Conservation (phyloP, 2,329 filamentous ascomycete genomes). For the Exophiala calicioides region DNA sequence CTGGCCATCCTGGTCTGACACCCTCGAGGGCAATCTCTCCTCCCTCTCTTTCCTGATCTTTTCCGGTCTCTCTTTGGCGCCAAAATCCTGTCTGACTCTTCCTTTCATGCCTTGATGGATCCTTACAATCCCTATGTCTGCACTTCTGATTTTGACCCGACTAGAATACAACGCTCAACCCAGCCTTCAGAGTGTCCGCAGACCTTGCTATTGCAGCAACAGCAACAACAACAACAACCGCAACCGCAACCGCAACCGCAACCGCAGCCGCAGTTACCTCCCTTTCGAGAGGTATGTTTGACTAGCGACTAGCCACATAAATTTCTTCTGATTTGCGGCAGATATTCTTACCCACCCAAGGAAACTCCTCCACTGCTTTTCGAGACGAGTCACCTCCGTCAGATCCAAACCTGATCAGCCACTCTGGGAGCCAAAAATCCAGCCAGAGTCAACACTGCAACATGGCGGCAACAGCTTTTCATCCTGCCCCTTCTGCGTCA, state of each 20-base stretch:
- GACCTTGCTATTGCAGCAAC: conserved; percentile 9
- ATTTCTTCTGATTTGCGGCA: background rate
- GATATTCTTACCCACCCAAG: conserved; percentile 4
- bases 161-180: conserved; percentile 12
- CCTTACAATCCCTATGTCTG: conserved; percentile 19
- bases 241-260: conserved; percentile 13
- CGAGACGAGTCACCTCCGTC: no score
- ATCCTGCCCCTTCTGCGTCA: conserved; percentile 12
- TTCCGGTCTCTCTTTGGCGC: conserved; percentile 1
- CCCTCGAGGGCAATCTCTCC: conserved; percentile 13
- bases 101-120: conserved; percentile 20
- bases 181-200: conserved; percentile 3
- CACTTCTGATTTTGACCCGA: conserved; percentile 18
- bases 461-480: conserved; percentile 19
- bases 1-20: conserved; percentile 24
- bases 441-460: conserved; percentile 8
- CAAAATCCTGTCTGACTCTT: conserved; percentile 4
- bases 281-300: conserved; percentile 22
- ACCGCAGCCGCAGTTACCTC: conserved; percentile 22
- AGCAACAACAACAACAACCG: conserved; percentile 14
- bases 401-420: conserved; percentile 1
- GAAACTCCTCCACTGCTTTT: no score
- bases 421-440: conserved; percentile 5
- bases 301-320: background rate
- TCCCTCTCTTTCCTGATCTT: conserved; percentile 6